These are phyloP conservation scores for Chlamydomonas urium DNA, from an alignment of 139 green algal genomes.

Conservation along the genomic window DNA sequence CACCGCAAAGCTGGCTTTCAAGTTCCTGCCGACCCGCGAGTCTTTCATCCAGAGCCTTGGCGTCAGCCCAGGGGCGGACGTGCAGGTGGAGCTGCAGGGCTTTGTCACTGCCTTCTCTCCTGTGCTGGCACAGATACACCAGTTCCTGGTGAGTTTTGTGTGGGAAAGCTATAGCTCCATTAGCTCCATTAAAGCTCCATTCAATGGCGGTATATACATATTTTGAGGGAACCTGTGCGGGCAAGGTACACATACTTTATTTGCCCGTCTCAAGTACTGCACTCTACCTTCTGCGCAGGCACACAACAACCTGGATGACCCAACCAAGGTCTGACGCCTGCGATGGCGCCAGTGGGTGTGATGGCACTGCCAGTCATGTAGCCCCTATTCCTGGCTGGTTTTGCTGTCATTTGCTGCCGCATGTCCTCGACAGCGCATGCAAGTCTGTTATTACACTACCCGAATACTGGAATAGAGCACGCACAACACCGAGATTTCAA, in stretches of 20 bases:
- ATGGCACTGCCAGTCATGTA: no score
- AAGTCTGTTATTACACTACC: no score
- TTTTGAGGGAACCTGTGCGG: no score
- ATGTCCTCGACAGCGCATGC: no score
- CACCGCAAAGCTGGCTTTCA: conserved; percentile 43
- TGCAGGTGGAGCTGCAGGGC: conserved; percentile 35
- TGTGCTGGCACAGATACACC: conserved; percentile 58
- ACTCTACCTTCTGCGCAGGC: background rate
- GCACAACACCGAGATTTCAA: no score
- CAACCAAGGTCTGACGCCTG: background rate
- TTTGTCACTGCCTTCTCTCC: conserved; percentile 50
- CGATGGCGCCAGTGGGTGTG: no score
- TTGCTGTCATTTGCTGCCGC: no score
- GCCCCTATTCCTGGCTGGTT: no score
- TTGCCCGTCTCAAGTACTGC: background rate
- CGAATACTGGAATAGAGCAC: no score
- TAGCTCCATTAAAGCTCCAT: background rate
- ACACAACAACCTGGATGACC: conserved; percentile 6
- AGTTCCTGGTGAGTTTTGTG: conserved; percentile 53
- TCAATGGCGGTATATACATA: no score
- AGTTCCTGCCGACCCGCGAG: conserved; percentile 47
- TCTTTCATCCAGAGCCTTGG: conserved; percentile 44
- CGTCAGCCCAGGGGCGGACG: conserved; percentile 5
- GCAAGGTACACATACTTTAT: no score
- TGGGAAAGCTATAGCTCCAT: no score